Base-by-base conservation (phyloP, 2,329 filamentous ascomycete genomes). In the Cladophialophora carrionii region DNA sequence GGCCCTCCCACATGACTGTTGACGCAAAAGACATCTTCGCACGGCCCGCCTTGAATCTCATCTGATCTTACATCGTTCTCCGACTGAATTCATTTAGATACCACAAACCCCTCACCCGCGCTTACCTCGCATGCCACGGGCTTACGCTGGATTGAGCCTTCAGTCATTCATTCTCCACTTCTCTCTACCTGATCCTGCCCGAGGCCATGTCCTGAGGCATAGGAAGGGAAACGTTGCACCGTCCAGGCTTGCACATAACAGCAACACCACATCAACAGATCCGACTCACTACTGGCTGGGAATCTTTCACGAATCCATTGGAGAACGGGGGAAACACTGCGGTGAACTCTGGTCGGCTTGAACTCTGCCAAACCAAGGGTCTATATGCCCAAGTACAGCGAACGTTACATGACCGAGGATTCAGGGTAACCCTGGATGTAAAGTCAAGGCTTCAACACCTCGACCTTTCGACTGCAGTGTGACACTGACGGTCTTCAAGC, bases 11-110 rank as follows among this genome's bases (percentile, higher is more conserved):
- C 26, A 58, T 20, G n/a, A 49, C 56, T 43, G 41, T 58, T 46
- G 41, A 58, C 26, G 56, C 26, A 24, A 29, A 20, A 26, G 54
- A 43, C 34, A 26, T 12, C 41, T 24, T 58, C 29, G 29, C 46
- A 20, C 8, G 10, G 24, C 41, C 56, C 46, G n/a, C 56, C 41
- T 20, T 43, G 43, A 58, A 58, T 49, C 56, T 49, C 56, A 49
- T 58, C 56, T 58, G 56, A 58, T 58, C 56, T 58, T 43, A 22
- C 56, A 24, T 7, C 5, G 37, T 49, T 58, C 46, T 34, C 46
- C 20, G 56, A 20, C 24, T 17, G 10, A 26, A 49, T 29, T 32
- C 55, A 56, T 32, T 29, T 56, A 46, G 54, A 57, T 56, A 43
- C 37, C 41, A 32, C 37, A 37, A 34, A 29, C 37, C 31, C 51